Conservation (phyloP, 2,329 filamentous ascomycete genomes). For the Aspergillus nomiae region DNA sequence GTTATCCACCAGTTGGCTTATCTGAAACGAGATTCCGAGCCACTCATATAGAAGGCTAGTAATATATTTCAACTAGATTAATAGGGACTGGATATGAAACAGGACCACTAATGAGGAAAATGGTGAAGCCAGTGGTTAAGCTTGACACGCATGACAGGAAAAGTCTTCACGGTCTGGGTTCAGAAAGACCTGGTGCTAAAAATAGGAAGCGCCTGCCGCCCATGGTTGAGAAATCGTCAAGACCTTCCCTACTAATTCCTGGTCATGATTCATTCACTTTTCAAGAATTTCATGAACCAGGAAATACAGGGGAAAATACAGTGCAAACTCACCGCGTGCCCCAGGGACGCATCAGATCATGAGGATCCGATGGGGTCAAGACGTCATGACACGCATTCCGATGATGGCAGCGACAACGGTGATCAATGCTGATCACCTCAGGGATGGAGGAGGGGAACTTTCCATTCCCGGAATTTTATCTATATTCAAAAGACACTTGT, state of each 20-base stretch:
- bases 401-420: not conserved
- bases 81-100: slow-evolving; percentile 1
- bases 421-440: slow-evolving; percentile 9
- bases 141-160: not conserved
- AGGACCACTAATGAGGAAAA: not conserved
- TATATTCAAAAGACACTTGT: not conserved
- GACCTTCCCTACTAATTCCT: not conserved
- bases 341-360: not conserved
- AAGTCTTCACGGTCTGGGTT: slow-evolving; percentile 1
- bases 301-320: not conserved
- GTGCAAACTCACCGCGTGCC: not conserved
- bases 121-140: not conserved
- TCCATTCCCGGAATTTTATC: not conserved
- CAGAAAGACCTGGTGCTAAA: slow-evolving; percentile 9
- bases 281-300: not conserved
- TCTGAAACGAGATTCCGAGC: not conserved
- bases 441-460: slow-evolving; percentile 1
- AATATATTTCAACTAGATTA: not conserved
- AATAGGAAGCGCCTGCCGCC: slow-evolving; percentile 12
- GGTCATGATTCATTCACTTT: not conserved
- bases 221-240: slow-evolving; percentile 6
- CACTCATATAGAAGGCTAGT: not conserved
- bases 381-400: slow-evolving; percentile 13
- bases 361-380: not conserved
- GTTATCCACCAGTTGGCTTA: not conserved